These are phyloP conservation scores for Aspergillus sp. DNA, from an alignment of 2,329 filamentous ascomycete species.

Conservation along the genomic window DNA sequence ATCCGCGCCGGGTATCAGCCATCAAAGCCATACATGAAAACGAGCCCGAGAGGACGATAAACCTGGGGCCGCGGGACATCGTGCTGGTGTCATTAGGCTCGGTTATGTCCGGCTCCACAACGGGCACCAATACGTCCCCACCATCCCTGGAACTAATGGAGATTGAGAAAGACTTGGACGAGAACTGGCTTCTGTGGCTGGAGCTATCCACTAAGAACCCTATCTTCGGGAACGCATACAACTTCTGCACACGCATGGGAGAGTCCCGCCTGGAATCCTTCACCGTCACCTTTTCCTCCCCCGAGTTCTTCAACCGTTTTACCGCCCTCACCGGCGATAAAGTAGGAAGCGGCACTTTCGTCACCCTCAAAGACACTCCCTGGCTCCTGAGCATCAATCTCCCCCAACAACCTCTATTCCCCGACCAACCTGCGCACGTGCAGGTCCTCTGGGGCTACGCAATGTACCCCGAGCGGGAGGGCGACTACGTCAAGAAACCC, in stretches of 20 bases:
- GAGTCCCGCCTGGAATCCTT: constrained; percentile 46
- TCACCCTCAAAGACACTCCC: constrained; percentile 42
- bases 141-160: constrained; percentile 29
- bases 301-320: constrained; percentile 33
- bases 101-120: constrained; percentile 39
- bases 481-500: constrained; percentile 43
- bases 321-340: constrained; percentile 33
- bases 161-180: constrained; percentile 35
- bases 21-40: constrained; percentile 25
- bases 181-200: constrained; percentile 47
- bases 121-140: constrained; percentile 36
- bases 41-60: constrained; percentile 22
- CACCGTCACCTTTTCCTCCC: constrained; percentile 42
- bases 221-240: constrained; percentile 44
- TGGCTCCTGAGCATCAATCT: constrained; percentile 48
- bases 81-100: constrained; percentile 45
- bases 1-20: constrained; percentile 26
- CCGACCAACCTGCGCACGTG: constrained; percentile 36
- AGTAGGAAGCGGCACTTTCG: constrained; percentile 38
- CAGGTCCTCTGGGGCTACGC: constrained; percentile 47
- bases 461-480: constrained; percentile 38
- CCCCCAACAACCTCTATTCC: constrained; percentile 47
- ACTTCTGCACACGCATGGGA: constrained; percentile 41
- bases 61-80: constrained; percentile 37
- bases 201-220: constrained; percentile 40